Evolutionary conservation across 139 green algal species (phyloP).

Genomic region (Yamagishiella unicocca): DNA sequence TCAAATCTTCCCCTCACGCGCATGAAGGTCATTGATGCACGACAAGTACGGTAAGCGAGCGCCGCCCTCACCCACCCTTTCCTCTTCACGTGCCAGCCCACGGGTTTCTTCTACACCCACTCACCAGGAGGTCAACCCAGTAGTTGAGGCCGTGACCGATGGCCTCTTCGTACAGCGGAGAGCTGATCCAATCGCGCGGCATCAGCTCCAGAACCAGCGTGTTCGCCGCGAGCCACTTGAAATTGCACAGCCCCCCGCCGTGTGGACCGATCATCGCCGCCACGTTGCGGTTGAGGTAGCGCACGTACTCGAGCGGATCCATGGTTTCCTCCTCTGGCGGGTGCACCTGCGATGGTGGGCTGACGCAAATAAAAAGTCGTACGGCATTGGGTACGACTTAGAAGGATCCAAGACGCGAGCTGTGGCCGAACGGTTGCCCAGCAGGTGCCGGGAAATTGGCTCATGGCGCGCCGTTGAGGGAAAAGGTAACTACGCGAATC

Average conservation of each 20-base stretch:
- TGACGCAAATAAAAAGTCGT: too few species aligned
- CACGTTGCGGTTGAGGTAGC: conserved; percentile 36
- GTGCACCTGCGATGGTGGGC: conserved; percentile 21
- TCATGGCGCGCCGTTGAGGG: too few species aligned
- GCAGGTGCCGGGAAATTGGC: too few species aligned
- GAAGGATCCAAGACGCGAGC: too few species aligned
- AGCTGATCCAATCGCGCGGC: not conserved
- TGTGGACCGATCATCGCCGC: conserved; percentile 36
- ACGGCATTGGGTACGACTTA: too few species aligned
- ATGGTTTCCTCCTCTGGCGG: not conserved
- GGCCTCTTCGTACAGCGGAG: conserved; percentile 6
- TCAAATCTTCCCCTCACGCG: too few species aligned
- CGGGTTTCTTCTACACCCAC: not conserved
- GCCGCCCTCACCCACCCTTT: too few species aligned
- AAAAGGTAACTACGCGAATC: too few species aligned
- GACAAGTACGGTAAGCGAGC: too few species aligned
- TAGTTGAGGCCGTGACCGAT: conserved; percentile 40
- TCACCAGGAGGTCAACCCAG: conserved; percentile 35
- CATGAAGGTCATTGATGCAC: too few species aligned
- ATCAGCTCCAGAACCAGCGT: conserved; percentile 44
- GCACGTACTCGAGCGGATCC: conserved; percentile 2
- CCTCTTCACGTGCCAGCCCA: too few species aligned
- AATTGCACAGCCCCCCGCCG: conserved; percentile 41
- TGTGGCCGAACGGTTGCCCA: too few species aligned
- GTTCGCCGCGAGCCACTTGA: conserved; percentile 20